These are phyloP conservation scores for Oryza glaberrima DNA, from an alignment of 176 grass and related monocot genomes.

Conservation along the genomic window DNA sequence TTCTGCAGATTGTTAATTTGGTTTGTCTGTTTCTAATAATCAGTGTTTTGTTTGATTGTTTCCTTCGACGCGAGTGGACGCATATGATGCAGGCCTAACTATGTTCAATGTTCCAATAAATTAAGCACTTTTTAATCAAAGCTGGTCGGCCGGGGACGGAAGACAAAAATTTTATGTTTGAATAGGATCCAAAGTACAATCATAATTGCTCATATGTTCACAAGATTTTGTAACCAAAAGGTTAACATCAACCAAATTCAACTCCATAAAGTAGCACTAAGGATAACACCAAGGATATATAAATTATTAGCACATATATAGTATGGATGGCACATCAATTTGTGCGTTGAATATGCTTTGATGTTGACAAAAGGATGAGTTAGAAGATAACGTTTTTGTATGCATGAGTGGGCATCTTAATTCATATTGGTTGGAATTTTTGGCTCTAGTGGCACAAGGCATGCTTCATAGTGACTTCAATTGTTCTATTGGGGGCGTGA, in stretches of 20 bases:
- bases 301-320: neutral
- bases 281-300: neutral
- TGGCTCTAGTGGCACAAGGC: neutral
- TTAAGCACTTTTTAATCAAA: neutral
- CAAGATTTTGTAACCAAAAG: neutral
- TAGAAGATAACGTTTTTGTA: neutral
- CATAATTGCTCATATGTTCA: neutral
- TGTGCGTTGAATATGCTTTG: constrained; percentile 33
- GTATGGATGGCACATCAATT: constrained; percentile 30
- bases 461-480: neutral
- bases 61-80: neutral
- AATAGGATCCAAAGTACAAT: neutral
- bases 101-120: neutral
- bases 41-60: neutral
- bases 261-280: constrained; percentile 18
- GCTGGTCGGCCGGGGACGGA: neutral
- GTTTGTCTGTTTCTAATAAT: neutral
- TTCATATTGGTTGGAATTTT: neutral
- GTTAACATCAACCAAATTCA: constrained; percentile 21
- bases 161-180: neutral
- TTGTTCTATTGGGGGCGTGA: neutral
- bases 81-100: neutral
- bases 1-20: neutral
- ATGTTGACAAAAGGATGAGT: constrained; percentile 18
- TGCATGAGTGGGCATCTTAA: neutral